A percentile compares a stretch with the other conserved stretches of the same genome.
These are phyloP conservation scores for Tremellales sp. DNA, from an alignment of 1,284 basidiomycete species.

Conservation along the genomic window DNA sequence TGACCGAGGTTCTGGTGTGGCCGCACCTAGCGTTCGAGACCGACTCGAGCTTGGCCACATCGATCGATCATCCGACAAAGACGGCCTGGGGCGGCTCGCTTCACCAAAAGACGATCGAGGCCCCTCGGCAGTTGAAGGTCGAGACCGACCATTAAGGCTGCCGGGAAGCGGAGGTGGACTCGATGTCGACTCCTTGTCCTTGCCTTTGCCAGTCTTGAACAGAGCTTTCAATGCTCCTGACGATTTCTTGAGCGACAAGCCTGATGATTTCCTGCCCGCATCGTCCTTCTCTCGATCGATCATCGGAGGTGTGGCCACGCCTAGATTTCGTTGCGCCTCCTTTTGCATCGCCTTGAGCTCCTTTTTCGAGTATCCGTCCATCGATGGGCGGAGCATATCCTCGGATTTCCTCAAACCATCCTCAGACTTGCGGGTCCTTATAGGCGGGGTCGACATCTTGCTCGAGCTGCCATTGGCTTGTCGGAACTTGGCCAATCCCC, in stretches of 20 bases:
- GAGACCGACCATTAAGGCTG: slow-evolving; percentile 6
- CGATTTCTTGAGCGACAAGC: slow-evolving; percentile 40
- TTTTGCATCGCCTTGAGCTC: slow-evolving; percentile 26
- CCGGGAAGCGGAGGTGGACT: slow-evolving; percentile 12
- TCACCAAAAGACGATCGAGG: slow-evolving; percentile 1
- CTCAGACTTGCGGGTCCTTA: slow-evolving; percentile 13
- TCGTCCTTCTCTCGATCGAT: neutral
- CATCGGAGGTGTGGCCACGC: slow-evolving; percentile 12
- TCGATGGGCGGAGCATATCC: slow-evolving; percentile 11
- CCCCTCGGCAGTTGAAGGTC: neutral
- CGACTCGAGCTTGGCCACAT: neutral
- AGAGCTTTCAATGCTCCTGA: slow-evolving; percentile 44
- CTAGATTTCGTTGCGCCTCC: slow-evolving; percentile 21
- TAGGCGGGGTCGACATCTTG: slow-evolving; percentile 12
- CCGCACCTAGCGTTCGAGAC: neutral
- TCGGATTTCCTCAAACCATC: slow-evolving; percentile 8
- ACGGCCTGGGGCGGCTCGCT: neutral
- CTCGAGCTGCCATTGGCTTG: neutral
- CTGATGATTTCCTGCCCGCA: slow-evolving; percentile 24
- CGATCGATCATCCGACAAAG: neutral
- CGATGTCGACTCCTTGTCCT: slow-evolving; percentile 46
- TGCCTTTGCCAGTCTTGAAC: slow-evolving; percentile 47
- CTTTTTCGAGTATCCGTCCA: slow-evolving; percentile 17
- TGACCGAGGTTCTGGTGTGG: neutral
- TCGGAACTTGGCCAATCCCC: slow-evolving; percentile 8